These are phyloP conservation scores for Podila horticola DNA, from an alignment of 192 early-diverging fungal species.

Conservation along the genomic window DNA sequence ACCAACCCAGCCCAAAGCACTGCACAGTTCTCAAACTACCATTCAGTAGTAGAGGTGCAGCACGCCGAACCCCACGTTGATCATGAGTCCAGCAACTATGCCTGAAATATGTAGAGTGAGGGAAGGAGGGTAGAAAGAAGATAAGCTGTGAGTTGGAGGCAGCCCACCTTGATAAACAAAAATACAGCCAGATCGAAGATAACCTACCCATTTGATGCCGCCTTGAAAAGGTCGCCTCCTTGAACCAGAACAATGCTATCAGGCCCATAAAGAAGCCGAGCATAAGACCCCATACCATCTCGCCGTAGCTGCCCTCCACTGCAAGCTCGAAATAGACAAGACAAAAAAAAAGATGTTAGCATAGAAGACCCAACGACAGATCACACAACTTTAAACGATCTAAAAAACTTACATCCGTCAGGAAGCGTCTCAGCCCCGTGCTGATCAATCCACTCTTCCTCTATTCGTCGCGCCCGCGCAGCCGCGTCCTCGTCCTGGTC, in stretches of 20 bases:
- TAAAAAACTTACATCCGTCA: conserved; percentile 63
- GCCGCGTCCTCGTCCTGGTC: conserved; percentile 46
- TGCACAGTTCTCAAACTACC: not conserved
- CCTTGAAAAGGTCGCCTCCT: conserved; percentile 61
- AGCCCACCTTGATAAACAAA: not conserved
- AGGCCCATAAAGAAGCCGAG: conserved; percentile 67
- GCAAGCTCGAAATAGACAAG: no score
- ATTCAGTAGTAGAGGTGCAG: conserved; percentile 56
- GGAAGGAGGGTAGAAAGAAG: not conserved
- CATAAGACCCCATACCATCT: conserved; percentile 66
- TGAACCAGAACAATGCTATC: conserved; percentile 63
- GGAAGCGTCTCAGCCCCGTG: conserved; percentile 61
- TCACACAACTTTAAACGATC: not conserved
- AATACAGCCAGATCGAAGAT: not conserved
- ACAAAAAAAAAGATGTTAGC: conserved; percentile 3
- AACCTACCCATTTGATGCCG: conserved; percentile 62
- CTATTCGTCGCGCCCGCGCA: conserved; percentile 46
- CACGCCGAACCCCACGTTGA: conserved; percentile 63
- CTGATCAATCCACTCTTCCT: conserved; percentile 69
- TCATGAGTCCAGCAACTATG: conserved; percentile 60
- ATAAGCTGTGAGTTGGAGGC: not conserved
- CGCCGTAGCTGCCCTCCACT: conserved; percentile 61
- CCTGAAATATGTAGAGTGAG: conserved; percentile 23
- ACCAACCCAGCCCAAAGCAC: not conserved
- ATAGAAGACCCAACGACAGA: not conserved